These are phyloP conservation scores for Saccharum hybrid DNA, from an alignment of 202 grass and related monocot genomes.

Conservation along the genomic window DNA sequence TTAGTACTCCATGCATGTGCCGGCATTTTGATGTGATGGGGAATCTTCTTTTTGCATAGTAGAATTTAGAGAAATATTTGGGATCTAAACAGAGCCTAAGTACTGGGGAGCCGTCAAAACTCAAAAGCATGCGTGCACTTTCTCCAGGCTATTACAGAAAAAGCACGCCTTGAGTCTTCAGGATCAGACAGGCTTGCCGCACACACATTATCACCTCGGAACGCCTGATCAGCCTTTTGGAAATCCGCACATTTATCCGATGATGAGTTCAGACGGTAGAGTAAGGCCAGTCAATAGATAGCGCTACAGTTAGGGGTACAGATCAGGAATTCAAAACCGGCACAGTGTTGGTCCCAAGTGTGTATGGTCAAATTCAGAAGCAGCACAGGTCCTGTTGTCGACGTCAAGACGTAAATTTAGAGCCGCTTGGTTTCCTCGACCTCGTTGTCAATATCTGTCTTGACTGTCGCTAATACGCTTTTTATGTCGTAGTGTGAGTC, in stretches of 20 bases:
- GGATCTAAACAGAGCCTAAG: too few relatives aligned
- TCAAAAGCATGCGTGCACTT: conserved; percentile 4
- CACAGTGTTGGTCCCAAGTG: not conserved
- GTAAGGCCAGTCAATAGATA: too few relatives aligned
- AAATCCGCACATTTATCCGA: conserved; percentile 7
- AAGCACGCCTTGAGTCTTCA: not conserved
- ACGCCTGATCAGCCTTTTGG: not conserved
- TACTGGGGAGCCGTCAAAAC: conserved; percentile 2
- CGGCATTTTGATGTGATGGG: too few relatives aligned
- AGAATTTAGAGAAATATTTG: too few relatives aligned
- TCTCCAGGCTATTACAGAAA: not conserved
- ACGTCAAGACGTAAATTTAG: too few relatives aligned
- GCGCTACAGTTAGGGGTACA: not conserved
- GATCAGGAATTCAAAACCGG: not conserved
- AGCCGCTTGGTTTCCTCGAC: too few relatives aligned
- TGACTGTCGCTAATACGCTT: not conserved
- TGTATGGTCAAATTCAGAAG: not conserved
- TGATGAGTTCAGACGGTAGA: not conserved
- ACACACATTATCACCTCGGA: not conserved
- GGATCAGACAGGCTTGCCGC: conserved; percentile 14
- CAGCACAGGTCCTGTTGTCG: too few relatives aligned
- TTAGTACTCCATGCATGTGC: too few relatives aligned
- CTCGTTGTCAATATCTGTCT: not conserved
- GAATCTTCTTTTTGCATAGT: too few relatives aligned
- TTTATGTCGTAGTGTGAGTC: not conserved